phyloP scores from a whole-genome alignment of 495 filamentous ascomycete genomes.

The Clohesyomyces aquaticus region DNA sequence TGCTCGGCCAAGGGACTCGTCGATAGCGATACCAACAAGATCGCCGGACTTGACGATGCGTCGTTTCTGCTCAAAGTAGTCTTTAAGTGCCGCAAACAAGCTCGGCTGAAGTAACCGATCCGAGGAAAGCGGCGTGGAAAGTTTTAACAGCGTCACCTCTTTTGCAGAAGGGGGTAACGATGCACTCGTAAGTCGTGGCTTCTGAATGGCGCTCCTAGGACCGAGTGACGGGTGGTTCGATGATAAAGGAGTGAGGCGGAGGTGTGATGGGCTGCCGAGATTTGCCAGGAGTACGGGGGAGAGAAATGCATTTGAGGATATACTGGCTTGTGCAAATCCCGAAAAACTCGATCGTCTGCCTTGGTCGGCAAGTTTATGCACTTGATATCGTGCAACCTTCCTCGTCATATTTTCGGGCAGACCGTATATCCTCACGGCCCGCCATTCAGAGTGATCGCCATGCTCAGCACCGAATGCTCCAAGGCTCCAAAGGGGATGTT shows the following conservation, averaged over 20 bases:
- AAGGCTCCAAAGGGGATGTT: slow-evolving; percentile 53
- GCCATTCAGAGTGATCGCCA: slow-evolving; percentile 63
- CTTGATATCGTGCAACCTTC: slow-evolving; percentile 57
- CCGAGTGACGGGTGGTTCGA: slow-evolving; percentile 29
- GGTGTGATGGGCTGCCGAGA: slow-evolving; percentile 72
- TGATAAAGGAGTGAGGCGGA: slow-evolving; percentile 49
- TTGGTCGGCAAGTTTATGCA: slow-evolving; percentile 48
- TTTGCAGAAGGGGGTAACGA: slow-evolving; percentile 82
- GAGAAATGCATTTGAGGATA: slow-evolving; percentile 68
- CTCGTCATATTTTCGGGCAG: slow-evolving; percentile 66
- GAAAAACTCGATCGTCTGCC: slow-evolving; percentile 60
- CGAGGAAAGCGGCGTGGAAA: slow-evolving; percentile 84
- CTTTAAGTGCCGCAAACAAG: slow-evolving; percentile 80
- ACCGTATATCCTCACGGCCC: slow-evolving; percentile 84
- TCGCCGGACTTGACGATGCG: slow-evolving; percentile 84
- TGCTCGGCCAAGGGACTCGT: slow-evolving; percentile 76
- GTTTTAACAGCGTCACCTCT: slow-evolving; percentile 86
- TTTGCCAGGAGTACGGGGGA: slow-evolving; percentile 88
- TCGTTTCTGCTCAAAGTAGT: slow-evolving; percentile 77
- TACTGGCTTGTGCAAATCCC: slow-evolving; percentile 45
- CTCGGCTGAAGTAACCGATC: slow-evolving; percentile 81
- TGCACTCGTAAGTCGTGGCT: slow-evolving; percentile 43
- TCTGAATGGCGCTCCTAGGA: slow-evolving; percentile 28
- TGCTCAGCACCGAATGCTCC: slow-evolving; percentile 56
- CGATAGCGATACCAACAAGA: slow-evolving; percentile 81